phyloP scores from a whole-genome alignment of 2,329 filamentous ascomycete genomes.

The Tolypocladium guangdongense region DNA sequence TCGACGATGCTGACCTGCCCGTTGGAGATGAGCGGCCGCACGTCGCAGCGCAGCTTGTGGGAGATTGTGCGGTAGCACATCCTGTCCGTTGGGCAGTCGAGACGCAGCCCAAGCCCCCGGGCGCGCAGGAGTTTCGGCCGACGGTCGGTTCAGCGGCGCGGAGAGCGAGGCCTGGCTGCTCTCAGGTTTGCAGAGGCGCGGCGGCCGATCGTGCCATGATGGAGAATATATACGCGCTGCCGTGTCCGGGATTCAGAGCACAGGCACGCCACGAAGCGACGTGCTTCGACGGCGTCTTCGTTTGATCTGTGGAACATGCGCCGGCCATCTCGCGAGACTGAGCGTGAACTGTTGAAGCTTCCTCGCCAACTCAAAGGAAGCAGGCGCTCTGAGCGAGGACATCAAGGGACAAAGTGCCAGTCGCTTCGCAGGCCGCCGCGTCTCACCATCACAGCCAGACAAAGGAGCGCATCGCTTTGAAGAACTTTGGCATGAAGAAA shows the following conservation, averaged over 20 bases:
- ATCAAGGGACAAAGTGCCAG: not conserved
- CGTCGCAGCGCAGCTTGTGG: conserved; percentile 18
- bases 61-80: conserved; percentile 15
- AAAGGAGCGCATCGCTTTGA: not conserved
- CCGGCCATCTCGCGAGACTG: not conserved
- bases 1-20: conserved; percentile 11
- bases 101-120: not conserved
- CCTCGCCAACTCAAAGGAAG: not conserved
- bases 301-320: not conserved
- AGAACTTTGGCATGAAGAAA: not conserved
- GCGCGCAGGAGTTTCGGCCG: not conserved
- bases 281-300: not conserved
- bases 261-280: not conserved
- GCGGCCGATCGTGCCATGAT: not conserved
- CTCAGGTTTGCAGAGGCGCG: not conserved
- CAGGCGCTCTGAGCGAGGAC: not conserved
- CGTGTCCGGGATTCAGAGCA: not conserved
- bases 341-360: not conserved
- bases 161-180: not conserved
- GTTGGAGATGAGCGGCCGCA: conserved; percentile 15
- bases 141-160: not conserved
- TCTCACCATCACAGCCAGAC: not conserved
- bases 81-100: not conserved
- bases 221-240: not conserved
- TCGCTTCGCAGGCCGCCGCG: not conserved